phyloP scores from a whole-genome alignment of 306 rosid genomes.

The Casuarina glauca region DNA sequence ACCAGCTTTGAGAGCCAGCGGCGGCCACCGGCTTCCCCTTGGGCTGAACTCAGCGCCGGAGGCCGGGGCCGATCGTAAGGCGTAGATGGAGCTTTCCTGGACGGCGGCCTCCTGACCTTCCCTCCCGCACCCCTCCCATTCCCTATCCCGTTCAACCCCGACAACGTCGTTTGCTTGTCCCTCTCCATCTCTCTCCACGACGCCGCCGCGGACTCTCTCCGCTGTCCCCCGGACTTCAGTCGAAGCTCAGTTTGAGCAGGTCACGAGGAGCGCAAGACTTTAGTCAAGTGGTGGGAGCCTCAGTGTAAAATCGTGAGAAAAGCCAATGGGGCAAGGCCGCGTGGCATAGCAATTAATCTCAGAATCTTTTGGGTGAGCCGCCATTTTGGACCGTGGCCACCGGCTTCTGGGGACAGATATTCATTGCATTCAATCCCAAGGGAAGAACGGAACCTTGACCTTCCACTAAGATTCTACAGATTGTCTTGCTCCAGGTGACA shows the following conservation, averaged over 20 bases:
- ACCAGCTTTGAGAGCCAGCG: conserved; percentile 75
- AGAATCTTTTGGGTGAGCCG: not conserved
- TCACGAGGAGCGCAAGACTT: not conserved
- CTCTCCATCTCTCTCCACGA: conserved; percentile 16
- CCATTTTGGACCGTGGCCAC: no score
- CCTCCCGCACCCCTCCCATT: conserved; percentile 48
- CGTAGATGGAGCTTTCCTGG: conserved; percentile 40
- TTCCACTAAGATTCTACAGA: no score
- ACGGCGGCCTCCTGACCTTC: conserved; percentile 35
- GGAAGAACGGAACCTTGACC: no score
- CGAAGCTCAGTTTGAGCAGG: not conserved
- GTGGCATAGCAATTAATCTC: not conserved
- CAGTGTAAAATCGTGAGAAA: not conserved
- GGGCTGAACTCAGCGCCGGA: conserved; percentile 36
- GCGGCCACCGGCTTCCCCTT: conserved; percentile 24
- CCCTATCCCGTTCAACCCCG: conserved; percentile 12
- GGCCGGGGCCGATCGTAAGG: conserved; percentile 38
- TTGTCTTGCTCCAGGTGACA: no score
- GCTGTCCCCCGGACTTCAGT: not conserved
- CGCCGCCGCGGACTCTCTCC: not conserved
- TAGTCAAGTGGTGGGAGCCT: not conserved
- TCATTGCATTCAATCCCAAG: no score
- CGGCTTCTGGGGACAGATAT: no score
- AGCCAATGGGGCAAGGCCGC: not conserved
- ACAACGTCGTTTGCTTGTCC: conserved; percentile 17